Base-by-base conservation (phyloP, 306 rosid species). In the Trifolium dubium region DNA sequence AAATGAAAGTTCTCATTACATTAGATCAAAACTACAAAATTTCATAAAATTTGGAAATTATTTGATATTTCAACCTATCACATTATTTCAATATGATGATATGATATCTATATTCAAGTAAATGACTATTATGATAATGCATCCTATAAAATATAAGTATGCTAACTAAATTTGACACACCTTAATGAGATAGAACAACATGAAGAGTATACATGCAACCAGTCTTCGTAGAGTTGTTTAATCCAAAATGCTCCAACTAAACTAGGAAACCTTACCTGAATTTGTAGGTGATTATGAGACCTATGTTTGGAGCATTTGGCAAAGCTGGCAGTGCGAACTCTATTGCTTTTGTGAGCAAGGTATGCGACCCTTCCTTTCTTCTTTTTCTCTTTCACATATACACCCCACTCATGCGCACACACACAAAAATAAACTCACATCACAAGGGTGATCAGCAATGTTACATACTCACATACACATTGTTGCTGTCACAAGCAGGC, bases 301-400 rank as follows among this genome's bases (percentile, higher is more conserved):
- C 96, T 10, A 94, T 94, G 96, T 89, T 86, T 35, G 97, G 89
- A 75, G 90, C 96, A 66, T 89, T 84, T 79, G 99, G 97, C 84
- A 94, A 87, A 79, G 97, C 99, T 68, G 86, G 80, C 41, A 85
- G 95, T 76, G 67, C 83, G 14, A 75, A 83, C 80, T 94, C 99
- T 74, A 89, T 94, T 78, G 90, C 95, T 61, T 92, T 94, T 69
- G 96, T 94, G 81, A 94, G 97, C 97, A 87, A 88, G 97, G 97
- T 74, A 85, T 77, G 86, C 5, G 73, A 73, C 82, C 44, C 72
- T 80, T 43, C 41, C 78, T 64, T 59, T 61, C 47, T 59, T 61
- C 47, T 69, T 37, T 1, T 60, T 68, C 70, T 64, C 79, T 47
- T 63, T 77, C 53, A 50, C 13, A 13, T 3, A 32, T 12, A 9